A percentile compares a stretch with the other conserved stretches of the same genome.
Evolutionary conservation across 2,329 filamentous ascomycete genomes (phyloP).

Genomic region (Ophiocordyceps sinensis): DNA sequence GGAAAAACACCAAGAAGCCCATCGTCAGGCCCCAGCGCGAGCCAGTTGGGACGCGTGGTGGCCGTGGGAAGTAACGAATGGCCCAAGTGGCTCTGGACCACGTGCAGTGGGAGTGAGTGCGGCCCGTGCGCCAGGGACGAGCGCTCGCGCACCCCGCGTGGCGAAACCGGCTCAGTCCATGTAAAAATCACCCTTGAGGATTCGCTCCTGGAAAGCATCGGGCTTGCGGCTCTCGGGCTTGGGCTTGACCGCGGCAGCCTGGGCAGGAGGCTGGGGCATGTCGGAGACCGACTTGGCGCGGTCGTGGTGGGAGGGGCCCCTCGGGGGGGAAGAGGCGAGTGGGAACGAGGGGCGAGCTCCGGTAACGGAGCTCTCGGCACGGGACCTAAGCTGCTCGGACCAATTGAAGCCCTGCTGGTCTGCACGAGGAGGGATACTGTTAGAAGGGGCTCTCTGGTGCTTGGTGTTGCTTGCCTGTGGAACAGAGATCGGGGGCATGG

Average conservation of each 20-base stretch:
- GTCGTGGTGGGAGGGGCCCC: slow-evolving; percentile 34
- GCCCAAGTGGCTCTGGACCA: no score
- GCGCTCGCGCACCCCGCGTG: no score
- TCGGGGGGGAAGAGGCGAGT: slow-evolving; percentile 31
- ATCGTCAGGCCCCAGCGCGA: no score
- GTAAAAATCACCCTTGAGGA: slow-evolving; percentile 94
- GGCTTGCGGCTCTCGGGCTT: slow-evolving; percentile 51
- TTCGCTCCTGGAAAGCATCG: slow-evolving; percentile 91
- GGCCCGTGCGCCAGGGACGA: no score
- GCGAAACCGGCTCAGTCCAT: slow-evolving; percentile 53
- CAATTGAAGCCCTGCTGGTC: slow-evolving; percentile 87
- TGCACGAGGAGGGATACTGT: slow-evolving; percentile 47
- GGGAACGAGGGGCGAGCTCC: slow-evolving; percentile 44
- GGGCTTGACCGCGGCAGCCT: slow-evolving; percentile 31
- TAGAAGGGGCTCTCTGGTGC: slow-evolving; percentile 45
- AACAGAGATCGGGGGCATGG: slow-evolving; percentile 15
- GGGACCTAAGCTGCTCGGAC: slow-evolving; percentile 86
- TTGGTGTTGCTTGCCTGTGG: slow-evolving; percentile 47
- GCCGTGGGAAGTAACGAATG: no score
- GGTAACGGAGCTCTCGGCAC: slow-evolving; percentile 66
- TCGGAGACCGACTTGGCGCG: slow-evolving; percentile 57
- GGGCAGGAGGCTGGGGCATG: slow-evolving; percentile 41
- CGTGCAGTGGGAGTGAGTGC: no score
- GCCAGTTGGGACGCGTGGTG: no score
- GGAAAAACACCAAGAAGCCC: no score